These are phyloP conservation scores for Tranzscheliella williamsii DNA, from an alignment of 1,284 basidiomycete genomes.

Conservation along the genomic window DNA sequence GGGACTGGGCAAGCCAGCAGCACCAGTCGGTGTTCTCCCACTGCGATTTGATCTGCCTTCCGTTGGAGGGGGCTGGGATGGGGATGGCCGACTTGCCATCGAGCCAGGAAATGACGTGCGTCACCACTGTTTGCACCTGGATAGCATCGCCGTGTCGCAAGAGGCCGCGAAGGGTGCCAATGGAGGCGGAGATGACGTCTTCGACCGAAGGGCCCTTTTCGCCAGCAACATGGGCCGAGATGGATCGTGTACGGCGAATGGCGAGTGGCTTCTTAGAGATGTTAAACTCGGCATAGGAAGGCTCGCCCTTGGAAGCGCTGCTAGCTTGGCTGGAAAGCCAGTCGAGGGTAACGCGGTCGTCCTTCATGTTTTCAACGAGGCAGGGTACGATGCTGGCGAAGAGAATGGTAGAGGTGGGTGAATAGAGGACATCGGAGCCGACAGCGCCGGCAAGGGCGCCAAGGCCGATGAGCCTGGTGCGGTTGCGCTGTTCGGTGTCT, in stretches of 20 bases:
- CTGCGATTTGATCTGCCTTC: slow-evolving; percentile 55
- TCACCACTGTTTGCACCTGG: slow-evolving; percentile 72
- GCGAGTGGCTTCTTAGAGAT: slow-evolving; percentile 72
- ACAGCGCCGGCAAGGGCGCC: slow-evolving; percentile 79
- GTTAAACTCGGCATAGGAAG: slow-evolving; percentile 71
- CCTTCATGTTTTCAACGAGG: slow-evolving; percentile 72
- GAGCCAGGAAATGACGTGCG: slow-evolving; percentile 67
- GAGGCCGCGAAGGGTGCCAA: slow-evolving; percentile 75
- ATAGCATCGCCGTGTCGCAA: slow-evolving; percentile 75
- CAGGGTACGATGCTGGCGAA: slow-evolving; percentile 74
- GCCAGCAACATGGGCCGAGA: slow-evolving; percentile 82
- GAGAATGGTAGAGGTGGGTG: slow-evolving; percentile 76
- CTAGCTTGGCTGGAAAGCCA: slow-evolving; percentile 72
- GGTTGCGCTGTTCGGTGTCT: slow-evolving; percentile 60
- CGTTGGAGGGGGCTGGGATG: slow-evolving; percentile 13
- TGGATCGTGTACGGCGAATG: slow-evolving; percentile 80
- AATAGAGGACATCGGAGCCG: slow-evolving; percentile 81
- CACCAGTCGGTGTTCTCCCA: slow-evolving; percentile 79
- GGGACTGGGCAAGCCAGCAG: slow-evolving; percentile 77
- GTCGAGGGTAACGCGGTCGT: slow-evolving; percentile 66
- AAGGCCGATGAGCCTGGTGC: slow-evolving; percentile 81
- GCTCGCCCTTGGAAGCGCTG: slow-evolving; percentile 70
- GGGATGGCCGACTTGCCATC: slow-evolving; percentile 37
- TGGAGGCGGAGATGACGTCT: slow-evolving; percentile 75
- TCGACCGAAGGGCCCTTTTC: slow-evolving; percentile 77